Base-by-base conservation (phyloP, 1,139 yeast species). In the Hemisphaericaspora xylofermentans region DNA sequence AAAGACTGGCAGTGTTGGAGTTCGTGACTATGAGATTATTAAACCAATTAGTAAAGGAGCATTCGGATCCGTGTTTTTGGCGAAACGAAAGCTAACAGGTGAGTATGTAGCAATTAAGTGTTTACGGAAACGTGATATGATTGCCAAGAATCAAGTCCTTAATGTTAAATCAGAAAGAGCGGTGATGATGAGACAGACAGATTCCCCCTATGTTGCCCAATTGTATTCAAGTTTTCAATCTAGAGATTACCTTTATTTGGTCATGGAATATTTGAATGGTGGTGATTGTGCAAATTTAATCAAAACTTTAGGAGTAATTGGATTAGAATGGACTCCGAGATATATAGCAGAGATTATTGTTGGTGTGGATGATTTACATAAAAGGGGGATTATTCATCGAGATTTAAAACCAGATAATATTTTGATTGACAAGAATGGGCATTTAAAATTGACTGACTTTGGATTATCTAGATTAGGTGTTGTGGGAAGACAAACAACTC, bases 31-130 rank as follows among this genome's bases (percentile, higher is more conserved):
- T 59, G 96, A 88, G 52, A 81, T 93, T 27, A 70, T 94, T 43
- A 89, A 89, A 57, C 96, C 98, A 0, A 89, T 94, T 40, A 87
- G 96, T 57, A 88, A 88, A 57, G 99, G 99, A 25, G 98, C 99
- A 0, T 94, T 91, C 70, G 98, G 98, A 0, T 85, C 95, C 31
- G 99, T 94, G 1, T 93, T 83, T 58, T 68, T 94, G 14, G 93
- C 96, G 0, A 80, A 84, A 48, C 77, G 94, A 52, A 84, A 81
- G 52, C 63, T 85, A 12, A 93, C 98, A 0, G 97, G 98, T 2
- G 98, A 94, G 48, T 87, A 89, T 59, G 94, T 87, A 52, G 98
- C 99, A 1, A 89, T 94, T 46, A 94, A 94, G 60, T 94, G 91
- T n/a, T 68, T 94, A 48, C 87, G 84, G 52, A 94, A 94, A 61